A percentile compares a stretch with the other conserved stretches of the same genome.
phyloP scores from a whole-genome alignment of 257 asterid species.

The Solanum raphanifolium region DNA sequence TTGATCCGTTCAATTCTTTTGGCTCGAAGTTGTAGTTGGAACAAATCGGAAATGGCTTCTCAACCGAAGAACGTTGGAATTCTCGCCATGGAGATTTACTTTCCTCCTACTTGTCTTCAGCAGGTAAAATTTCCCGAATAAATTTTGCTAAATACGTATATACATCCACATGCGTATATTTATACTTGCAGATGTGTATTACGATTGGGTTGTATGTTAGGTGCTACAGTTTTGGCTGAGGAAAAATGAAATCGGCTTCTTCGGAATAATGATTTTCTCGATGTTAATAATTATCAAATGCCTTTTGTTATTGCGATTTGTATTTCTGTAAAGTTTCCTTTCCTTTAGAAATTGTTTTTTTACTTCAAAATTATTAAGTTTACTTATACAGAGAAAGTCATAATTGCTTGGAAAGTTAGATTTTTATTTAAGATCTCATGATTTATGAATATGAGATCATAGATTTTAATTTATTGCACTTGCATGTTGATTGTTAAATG shows the following conservation, averaged over 20 bases:
- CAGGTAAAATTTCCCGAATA: slow-evolving; percentile 36
- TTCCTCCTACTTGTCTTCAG: slow-evolving; percentile 91
- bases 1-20: background rate
- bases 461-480: background rate
- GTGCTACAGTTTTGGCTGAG: background rate
- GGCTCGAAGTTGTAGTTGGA: slow-evolving; percentile 7
- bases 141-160: background rate
- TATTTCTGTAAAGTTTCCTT: background rate
- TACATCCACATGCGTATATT: background rate
- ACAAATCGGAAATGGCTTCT: slow-evolving; percentile 27
- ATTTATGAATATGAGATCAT: background rate
- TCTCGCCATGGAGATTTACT: slow-evolving; percentile 90
- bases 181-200: background rate
- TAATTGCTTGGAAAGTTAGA: background rate
- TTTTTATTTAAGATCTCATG: background rate
- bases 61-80: slow-evolving; percentile 80
- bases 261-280: too few relatives aligned
- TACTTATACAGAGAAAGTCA: background rate
- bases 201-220: background rate
- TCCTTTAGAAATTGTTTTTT: background rate
- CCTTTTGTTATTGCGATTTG: background rate
- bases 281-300: background rate
- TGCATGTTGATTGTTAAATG: background rate
- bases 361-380: background rate
- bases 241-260: background rate